Evolutionary conservation across 169 alveolate species (phyloP).

Genomic region (Prorocentrum cordatum): DNA sequence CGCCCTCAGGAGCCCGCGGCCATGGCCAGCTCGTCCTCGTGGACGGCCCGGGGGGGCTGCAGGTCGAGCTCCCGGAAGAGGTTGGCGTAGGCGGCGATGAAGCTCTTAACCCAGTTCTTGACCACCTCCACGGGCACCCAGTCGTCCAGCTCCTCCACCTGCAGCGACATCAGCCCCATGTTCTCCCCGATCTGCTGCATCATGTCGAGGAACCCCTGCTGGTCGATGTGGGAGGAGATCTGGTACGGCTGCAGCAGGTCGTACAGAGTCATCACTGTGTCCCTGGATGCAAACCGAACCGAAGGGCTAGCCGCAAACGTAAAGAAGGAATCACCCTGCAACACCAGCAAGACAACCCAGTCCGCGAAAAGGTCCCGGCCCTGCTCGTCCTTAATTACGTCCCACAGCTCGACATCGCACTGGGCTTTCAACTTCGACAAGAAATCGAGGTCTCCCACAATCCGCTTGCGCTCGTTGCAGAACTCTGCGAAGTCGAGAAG

Average conservation of each 20-base stretch:
- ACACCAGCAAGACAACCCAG: too few species aligned
- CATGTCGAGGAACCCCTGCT: slow-evolving; percentile 28
- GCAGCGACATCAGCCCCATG: not conserved
- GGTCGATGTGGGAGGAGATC: slow-evolving; percentile 6
- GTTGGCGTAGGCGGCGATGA: not conserved
- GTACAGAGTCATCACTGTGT: slow-evolving; percentile 30
- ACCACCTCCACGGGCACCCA: slow-evolving; percentile 27
- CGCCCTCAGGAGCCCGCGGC: too few species aligned
- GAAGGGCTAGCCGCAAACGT: too few species aligned
- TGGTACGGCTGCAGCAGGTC: slow-evolving; percentile 35
- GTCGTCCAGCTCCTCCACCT: not conserved
- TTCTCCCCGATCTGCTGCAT: slow-evolving; percentile 24
- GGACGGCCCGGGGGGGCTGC: too few species aligned
- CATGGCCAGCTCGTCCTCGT: too few species aligned
- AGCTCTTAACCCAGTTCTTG: slow-evolving; percentile 10
- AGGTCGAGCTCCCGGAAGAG: too few species aligned
- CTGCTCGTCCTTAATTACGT: not conserved
- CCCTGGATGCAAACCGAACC: not conserved
- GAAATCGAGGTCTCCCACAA: slow-evolving; percentile 40
- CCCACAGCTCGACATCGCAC: not conserved
- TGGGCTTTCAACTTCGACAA: slow-evolving; percentile 26
- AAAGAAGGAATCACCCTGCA: too few species aligned
- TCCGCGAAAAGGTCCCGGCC: slow-evolving; percentile 29
- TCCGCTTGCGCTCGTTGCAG: slow-evolving; percentile 32
- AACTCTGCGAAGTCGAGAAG: slow-evolving; percentile 35